Percentiles rank a stretch among this genome's conserved stretches.
Evolutionary conservation across 768 basidiomycete species (phyloP).

Genomic region (Crepidotus variabilis): DNA sequence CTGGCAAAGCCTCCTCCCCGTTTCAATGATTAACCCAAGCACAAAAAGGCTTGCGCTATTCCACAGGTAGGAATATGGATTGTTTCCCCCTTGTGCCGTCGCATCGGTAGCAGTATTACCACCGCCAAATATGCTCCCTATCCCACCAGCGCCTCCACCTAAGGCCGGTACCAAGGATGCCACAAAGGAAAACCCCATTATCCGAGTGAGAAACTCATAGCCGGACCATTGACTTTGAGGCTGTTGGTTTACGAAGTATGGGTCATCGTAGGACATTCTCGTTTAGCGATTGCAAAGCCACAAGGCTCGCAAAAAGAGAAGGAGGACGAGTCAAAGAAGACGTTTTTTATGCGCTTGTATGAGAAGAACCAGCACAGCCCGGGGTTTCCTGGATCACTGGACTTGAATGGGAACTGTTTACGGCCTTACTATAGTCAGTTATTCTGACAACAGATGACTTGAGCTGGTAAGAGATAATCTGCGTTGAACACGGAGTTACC

Average conservation of each 20-base stretch:
- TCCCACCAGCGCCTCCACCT: not conserved
- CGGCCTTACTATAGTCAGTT: too few relatives aligned
- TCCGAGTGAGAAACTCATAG: constrained; percentile 9
- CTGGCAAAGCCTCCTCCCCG: constrained; percentile 33
- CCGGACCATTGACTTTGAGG: not conserved
- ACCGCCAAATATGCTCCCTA: not conserved
- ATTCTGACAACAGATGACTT: too few relatives aligned
- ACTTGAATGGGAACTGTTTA: too few relatives aligned
- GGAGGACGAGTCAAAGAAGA: too few relatives aligned
- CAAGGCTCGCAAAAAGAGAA: not conserved
- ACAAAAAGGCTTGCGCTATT: constrained; percentile 1
- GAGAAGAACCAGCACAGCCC: too few relatives aligned
- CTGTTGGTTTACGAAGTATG: not conserved
- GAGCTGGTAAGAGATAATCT: too few relatives aligned
- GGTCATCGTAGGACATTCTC: not conserved
- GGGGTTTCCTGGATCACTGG: too few relatives aligned
- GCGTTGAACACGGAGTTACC: too few relatives aligned
- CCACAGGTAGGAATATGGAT: not conserved
- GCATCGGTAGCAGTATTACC: not conserved
- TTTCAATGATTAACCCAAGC: constrained; percentile 23
- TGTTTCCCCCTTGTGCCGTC: not conserved
- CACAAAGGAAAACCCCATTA: constrained; percentile 34
- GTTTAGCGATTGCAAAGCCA: not conserved
- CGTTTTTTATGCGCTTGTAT: too few relatives aligned
- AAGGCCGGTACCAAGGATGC: constrained; percentile 22